Base-by-base conservation (phyloP, 768 basidiomycete genomes). In the Lactifluus hygrophoroides region DNA sequence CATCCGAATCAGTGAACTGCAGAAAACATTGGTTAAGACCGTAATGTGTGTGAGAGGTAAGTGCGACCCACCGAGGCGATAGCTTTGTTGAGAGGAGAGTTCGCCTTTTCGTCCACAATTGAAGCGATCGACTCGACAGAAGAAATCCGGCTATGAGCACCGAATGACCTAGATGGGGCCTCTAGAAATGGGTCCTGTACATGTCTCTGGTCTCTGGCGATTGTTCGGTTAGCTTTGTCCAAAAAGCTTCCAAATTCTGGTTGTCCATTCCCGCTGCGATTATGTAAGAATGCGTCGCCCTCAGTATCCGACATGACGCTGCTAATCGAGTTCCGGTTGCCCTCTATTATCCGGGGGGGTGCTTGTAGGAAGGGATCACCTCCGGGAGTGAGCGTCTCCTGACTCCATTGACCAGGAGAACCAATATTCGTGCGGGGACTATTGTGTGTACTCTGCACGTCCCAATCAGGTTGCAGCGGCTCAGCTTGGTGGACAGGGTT, bases 111-210 rank as follows among this genome's bases (percentile, higher is more conserved):
- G 62, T 94, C 91, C 30, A 92, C 86, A 53, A 95, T 92, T 3
- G 90, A 87, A 14, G 88, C 84, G 56, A 95, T 94, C 5, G 91
- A 93, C 66, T 95, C 94, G n/a, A 88, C 84, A 1, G 91, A 94
- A 0, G 86, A 85, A 6, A 81, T 79, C 5, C 92, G 80, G 42
- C 88, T 91, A 69, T 92, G 89, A 11, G 75, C 65, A 52, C 89
- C 89, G 71, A 95, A 94, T 1, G 92, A 90, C 60, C 80, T 79
- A 30, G 72, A 75, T 9, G 90, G 90, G 8, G 81, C 76, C 35
- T 92, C 88, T 44, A 93, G 70, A 77, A 94, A 94, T 1, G 93
- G 94, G 74, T 95, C 94, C 0, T 89, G 88, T 1, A 80, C 81
- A 68, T 86, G 77, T 49, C 77, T 80, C 60, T 90, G 84, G 62